Base-by-base conservation (phyloP, 2,329 filamentous ascomycete species). In the Fusarium secorum region DNA sequence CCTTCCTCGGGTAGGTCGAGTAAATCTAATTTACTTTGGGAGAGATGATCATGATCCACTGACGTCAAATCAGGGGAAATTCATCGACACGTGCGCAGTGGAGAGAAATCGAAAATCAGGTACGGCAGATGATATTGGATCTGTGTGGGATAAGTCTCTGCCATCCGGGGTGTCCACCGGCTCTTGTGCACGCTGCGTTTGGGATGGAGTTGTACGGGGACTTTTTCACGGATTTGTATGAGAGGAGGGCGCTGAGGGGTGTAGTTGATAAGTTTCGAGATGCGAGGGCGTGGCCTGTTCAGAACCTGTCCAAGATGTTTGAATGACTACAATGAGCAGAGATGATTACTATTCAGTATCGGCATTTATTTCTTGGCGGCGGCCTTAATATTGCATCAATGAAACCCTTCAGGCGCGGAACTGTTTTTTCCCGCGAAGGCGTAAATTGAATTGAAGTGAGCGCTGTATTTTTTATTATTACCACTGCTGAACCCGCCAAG, bases 211-310 rank as follows among this genome's bases (percentile, higher is more conserved):
- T 82, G n/a, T 83, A 82, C 30, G 80, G 81, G 2, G 81, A 83
- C 54, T 83, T 81, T 49, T 83, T 83, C 64, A 82, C 80, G 4
- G 81, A 83, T 56, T 75, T 73, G 14, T 82, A 81, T 48, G 81
- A 83, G 62, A 74, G 80, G 2, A 72, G 73, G 24, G 81, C 81
- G 3, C 60, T 82, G 73, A 78, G 78, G 20, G 80, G 76, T 0
- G 83, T 83, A 6, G 80, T 81, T 8, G 84, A 85, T 52, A 84
- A 80, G 49, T 86, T 85, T 58, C 80, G 81, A 10, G 83, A 83
- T 51, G 77, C 80, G 18, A 78, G 80, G 30, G 81, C 81, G 3
- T 83, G 81, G 81, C 81, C 81, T 1, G 81, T 82, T 1, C 75
- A 78, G 61, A 78, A 78, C 14, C 59, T 82, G 36, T 73, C 80